These are phyloP conservation scores for Mycosphaerella arachidis DNA, from an alignment of 2,329 filamentous ascomycete genomes.

Conservation along the genomic window DNA sequence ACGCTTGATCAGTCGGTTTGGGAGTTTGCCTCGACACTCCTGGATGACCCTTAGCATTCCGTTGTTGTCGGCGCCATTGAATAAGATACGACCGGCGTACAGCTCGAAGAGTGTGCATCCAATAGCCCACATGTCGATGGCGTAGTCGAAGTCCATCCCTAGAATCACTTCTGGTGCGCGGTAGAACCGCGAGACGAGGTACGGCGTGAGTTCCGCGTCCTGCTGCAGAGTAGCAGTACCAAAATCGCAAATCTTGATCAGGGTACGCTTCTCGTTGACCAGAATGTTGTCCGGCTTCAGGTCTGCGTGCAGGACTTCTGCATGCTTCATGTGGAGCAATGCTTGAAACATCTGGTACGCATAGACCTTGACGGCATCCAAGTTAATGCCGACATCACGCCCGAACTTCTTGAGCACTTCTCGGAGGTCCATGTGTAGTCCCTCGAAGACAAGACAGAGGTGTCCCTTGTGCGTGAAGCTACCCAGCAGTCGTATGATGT, in stretches of 20 bases:
- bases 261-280: constrained; percentile 74
- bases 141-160: constrained; percentile 91
- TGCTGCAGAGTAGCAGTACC: constrained; percentile 91
- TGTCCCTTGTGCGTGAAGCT: constrained; percentile 93
- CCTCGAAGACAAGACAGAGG: constrained; percentile 95
- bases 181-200: constrained; percentile 95
- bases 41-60: constrained; percentile 97
- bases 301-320: constrained; percentile 91
- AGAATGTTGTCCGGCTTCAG: constrained; percentile 97
- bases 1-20: constrained; percentile 79
- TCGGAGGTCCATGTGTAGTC: constrained; percentile 83
- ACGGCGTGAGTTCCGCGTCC: constrained; percentile 89
- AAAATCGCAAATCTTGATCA: constrained; percentile 92
- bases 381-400: constrained; percentile 85
- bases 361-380: constrained; percentile 81
- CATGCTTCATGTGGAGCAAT: constrained; percentile 80
- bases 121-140: constrained; percentile 96
- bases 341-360: constrained; percentile 92
- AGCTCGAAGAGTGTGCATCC: constrained; percentile 96
- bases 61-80: constrained; percentile 93
- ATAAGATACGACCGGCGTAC: constrained; percentile 95
- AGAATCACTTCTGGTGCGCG: constrained; percentile 95
- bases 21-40: constrained; percentile 90
- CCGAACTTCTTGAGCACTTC: constrained; percentile 95
- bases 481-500: constrained; percentile 81